Percentiles rank a stretch among this genome's conserved stretches.
phyloP scores from a whole-genome alignment of 352 stramenopile species.

The Phytophthora chlamydospora region DNA sequence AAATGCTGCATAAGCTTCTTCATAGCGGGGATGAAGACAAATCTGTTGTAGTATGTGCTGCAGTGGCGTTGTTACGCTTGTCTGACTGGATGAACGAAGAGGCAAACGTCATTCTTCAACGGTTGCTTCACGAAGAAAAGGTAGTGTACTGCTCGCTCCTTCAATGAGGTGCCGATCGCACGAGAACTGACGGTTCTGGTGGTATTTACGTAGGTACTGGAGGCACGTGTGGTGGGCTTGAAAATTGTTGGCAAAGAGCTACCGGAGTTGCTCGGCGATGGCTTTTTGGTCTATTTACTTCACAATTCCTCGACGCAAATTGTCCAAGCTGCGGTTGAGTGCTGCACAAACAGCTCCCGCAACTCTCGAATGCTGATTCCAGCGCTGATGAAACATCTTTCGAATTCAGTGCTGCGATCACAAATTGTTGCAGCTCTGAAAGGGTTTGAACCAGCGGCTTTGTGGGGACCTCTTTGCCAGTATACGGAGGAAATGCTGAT shows the following conservation, averaged over 20 bases:
- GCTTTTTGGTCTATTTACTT: conserved; percentile 85
- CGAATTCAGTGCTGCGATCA: conserved; percentile 64
- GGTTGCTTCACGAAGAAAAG: conserved; percentile 81
- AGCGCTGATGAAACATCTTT: conserved; percentile 78
- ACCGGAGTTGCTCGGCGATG: conserved; percentile 80
- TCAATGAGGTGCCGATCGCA: neutral
- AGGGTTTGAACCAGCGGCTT: conserved; percentile 62
- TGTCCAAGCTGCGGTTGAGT: conserved; percentile 81
- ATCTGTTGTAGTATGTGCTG: conserved; percentile 72
- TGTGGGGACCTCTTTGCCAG: conserved; percentile 75
- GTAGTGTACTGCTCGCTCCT: conserved; percentile 18
- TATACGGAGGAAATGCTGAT: conserved; percentile 58
- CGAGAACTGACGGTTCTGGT: neutral
- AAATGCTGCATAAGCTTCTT: conserved; percentile 72
- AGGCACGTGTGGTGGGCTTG: conserved; percentile 77
- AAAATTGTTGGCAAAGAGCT: conserved; percentile 86
- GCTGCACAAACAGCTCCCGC: conserved; percentile 75
- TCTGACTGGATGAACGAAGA: conserved; percentile 90
- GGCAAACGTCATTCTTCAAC: conserved; percentile 79
- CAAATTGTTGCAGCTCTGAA: conserved; percentile 78
- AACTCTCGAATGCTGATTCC: conserved; percentile 87
- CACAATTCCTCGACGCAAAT: conserved; percentile 75
- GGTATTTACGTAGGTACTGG: conserved; percentile 42
- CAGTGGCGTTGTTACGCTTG: conserved; percentile 71
- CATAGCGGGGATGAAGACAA: conserved; percentile 64